Evolutionary conservation across 306 rosid genomes (phyloP), one percentile per base, ranked within the genome.

Genomic region (Oxytropis ochrocephala): DNA sequence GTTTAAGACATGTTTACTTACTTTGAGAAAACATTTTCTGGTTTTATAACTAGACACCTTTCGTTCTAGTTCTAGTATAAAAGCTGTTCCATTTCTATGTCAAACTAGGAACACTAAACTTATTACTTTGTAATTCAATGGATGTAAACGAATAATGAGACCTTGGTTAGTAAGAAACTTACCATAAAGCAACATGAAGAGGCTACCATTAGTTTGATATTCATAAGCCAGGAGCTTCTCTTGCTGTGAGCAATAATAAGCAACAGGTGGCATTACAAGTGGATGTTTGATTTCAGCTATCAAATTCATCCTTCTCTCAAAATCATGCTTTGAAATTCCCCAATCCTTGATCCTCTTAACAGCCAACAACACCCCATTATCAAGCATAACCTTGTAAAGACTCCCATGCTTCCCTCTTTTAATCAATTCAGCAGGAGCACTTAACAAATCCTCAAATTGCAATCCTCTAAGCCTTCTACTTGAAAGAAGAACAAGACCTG

Each of bases 161-260:
- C 16, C 8, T 43, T 27, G 4, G 1, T 19, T 21, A 35, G 1
- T 24, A 5, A 39, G 42, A 1, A 41, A 64, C 83, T 70, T 78
- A 88, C 95, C 92, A 36, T 80, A 86, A 46, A 91, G 90, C 76
- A 84, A 75, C 73, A 75, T 50, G 83, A 84, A 88, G 81, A 91
- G 95, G 57, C 87, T 88, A n/a, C 95, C 95, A 46, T 88, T 84
- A 5, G 76, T 87, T 72, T 75, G 81, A 74, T 54, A 87, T 36
- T 90, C 88, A 80, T 90, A 87, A 0, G 84, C 89, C 80, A 88
- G 69, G 50, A 91, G 89, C 80, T 88, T 88, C 84, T 88, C 97
- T 78, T 86, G 89, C 42, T 65, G 81, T 36, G 96, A 78, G 76
- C 87, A 86, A 76, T 82, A 88, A 71, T 81, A 91, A n/a, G 95